Conservation (phyloP, 225 moss, liverwort and hornwort species). For the Anthoceros angustus region DNA sequence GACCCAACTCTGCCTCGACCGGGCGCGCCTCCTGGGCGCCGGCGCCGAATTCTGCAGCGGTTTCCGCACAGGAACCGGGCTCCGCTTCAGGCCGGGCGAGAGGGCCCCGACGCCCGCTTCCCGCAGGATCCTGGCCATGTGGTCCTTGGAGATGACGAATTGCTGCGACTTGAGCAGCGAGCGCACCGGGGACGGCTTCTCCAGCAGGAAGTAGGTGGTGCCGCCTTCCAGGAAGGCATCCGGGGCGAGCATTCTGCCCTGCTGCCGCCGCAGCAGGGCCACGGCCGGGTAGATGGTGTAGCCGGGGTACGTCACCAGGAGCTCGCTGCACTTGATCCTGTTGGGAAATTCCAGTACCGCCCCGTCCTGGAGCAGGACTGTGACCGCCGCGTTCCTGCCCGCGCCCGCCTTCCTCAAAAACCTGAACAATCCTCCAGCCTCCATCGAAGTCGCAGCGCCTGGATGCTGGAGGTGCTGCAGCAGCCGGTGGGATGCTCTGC, state of each 20-base stretch:
- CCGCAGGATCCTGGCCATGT: slow-evolving; percentile 3
- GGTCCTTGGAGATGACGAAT: not conserved
- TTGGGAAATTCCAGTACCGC: not conserved
- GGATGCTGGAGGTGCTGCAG: not conserved
- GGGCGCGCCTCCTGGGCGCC: not conserved
- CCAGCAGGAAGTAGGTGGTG: not conserved
- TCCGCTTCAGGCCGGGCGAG: not conserved
- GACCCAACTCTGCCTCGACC: not conserved
- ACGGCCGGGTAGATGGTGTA: not conserved
- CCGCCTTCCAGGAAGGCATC: not conserved
- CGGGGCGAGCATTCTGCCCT: not conserved
- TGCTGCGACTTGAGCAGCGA: not conserved
- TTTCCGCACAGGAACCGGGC: not conserved
- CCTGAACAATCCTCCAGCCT: not conserved
- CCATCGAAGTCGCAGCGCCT: not conserved
- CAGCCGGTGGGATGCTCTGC: not conserved
- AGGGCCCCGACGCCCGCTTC: not conserved
- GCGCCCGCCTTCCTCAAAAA: not conserved
- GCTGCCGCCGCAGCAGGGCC: slow-evolving; percentile 3
- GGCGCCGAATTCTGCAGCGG: not conserved
- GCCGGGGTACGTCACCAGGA: not conserved
- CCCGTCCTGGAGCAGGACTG: not conserved
- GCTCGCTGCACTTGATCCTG: not conserved
- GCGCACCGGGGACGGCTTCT: not conserved
- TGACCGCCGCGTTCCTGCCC: not conserved